A percentile compares a stretch with the other conserved stretches of the same genome.
Evolutionary conservation across 2,329 filamentous ascomycete species (phyloP).

Genomic region (Pseudopithomyces chartarum): DNA sequence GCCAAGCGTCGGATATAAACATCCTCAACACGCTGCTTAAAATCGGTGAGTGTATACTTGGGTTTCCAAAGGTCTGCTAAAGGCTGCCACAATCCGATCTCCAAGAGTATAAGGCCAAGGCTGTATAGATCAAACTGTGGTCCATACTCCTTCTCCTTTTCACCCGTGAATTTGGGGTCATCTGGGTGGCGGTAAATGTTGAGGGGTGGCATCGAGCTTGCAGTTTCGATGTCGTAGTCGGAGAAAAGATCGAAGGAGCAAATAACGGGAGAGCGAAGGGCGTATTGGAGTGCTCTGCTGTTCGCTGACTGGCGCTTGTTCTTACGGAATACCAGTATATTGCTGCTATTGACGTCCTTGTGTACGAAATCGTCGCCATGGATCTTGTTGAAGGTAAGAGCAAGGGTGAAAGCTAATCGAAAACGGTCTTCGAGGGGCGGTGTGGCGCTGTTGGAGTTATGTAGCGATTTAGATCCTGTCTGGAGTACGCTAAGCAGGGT

Average conservation of each 20-base stretch:
- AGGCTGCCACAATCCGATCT: constrained; percentile 76
- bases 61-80: constrained; percentile 64
- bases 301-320: constrained; percentile 52
- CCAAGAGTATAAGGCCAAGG: constrained; percentile 73
- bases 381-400: constrained; percentile 74
- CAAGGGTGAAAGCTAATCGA: constrained; percentile 72
- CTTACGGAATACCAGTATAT: constrained; percentile 67
- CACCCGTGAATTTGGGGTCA: constrained; percentile 45
- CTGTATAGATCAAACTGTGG: constrained; percentile 70
- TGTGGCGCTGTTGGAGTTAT: constrained; percentile 48
- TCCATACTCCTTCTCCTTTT: constrained; percentile 31
- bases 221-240: constrained; percentile 55
- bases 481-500: constrained; percentile 56
- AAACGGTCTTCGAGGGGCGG: constrained; percentile 74
- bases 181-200: constrained; percentile 73
- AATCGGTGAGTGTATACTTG: constrained; percentile 64
- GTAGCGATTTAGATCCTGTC: constrained; percentile 50
- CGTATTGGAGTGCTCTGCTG: constrained; percentile 49
- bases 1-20: constrained; percentile 68
- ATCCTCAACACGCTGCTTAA: constrained; percentile 67
- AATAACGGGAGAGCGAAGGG: constrained; percentile 71
- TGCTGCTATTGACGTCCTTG: constrained; percentile 70
- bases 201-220: constrained; percentile 46
- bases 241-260: constrained; percentile 78
- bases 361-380: constrained; percentile 72